Evolutionary conservation across 164 flowering plant genomes (phyloP).

Genomic region (Magnolia sinica): DNA sequence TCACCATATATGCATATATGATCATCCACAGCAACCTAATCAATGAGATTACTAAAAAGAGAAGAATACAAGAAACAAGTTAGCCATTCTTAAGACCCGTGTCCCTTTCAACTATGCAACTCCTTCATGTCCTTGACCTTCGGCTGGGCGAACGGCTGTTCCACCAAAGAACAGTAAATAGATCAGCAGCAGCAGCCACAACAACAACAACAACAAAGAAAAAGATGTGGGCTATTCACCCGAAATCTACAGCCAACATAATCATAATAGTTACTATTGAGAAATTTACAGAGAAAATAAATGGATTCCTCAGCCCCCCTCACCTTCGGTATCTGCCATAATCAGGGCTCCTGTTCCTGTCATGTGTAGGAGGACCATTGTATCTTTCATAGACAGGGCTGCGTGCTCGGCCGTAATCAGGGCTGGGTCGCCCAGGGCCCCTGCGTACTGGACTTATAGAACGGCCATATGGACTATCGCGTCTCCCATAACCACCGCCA

Average conservation of each 20-base stretch:
- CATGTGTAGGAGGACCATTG: slow-evolving; percentile 23
- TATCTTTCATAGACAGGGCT: slow-evolving; percentile 36
- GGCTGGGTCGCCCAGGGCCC: slow-evolving; percentile 27
- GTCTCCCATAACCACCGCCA: slow-evolving; percentile 21
- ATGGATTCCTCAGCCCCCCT: background rate
- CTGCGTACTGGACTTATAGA: slow-evolving; percentile 32
- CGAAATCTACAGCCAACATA: background rate
- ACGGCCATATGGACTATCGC: slow-evolving; percentile 30
- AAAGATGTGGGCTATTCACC: background rate
- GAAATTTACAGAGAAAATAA: background rate
- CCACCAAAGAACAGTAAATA: background rate
- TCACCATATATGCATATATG: too few species aligned
- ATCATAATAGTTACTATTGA: background rate
- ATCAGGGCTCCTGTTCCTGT: slow-evolving; percentile 26
- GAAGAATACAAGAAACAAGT: background rate
- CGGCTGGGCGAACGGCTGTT: slow-evolving; percentile 66
- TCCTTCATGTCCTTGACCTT: slow-evolving; percentile 49
- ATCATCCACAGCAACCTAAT: background rate
- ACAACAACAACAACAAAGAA: background rate
- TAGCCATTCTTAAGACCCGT: background rate
- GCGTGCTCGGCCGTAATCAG: slow-evolving; percentile 36
- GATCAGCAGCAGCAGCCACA: background rate
- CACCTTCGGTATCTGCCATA: slow-evolving; percentile 33
- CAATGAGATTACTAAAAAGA: background rate
- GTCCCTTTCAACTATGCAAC: background rate